Evolutionary conservation across 306 rosid species (phyloP).

Genomic region (Cucurbita argyrosperma): DNA sequence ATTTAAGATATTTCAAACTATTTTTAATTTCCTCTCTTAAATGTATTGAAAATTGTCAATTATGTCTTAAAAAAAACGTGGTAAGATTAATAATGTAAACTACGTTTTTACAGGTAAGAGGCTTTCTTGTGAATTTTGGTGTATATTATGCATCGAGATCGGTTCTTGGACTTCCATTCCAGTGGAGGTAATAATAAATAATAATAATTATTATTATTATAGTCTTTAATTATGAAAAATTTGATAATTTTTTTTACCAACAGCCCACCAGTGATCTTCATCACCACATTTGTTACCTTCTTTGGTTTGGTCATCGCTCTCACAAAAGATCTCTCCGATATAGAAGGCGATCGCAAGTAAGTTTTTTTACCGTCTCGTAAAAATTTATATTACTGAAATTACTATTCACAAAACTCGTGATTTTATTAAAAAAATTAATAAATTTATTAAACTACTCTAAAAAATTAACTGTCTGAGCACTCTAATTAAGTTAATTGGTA

Average conservation of each 20-base stretch:
- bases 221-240: too few species aligned
- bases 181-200: background rate
- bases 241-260: too few species aligned
- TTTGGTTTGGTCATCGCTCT: conserved; percentile 89
- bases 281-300: conserved; percentile 71
- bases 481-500: too few species aligned
- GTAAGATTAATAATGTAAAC: background rate
- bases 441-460: too few species aligned
- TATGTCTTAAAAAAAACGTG: too few species aligned
- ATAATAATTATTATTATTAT: background rate
- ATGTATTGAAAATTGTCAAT: too few species aligned
- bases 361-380: background rate
- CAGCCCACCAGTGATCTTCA: conserved; percentile 78
- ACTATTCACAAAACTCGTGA: too few species aligned
- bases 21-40: too few species aligned
- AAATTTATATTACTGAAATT: too few species aligned
- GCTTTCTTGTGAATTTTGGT: background rate
- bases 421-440: too few species aligned
- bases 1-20: too few species aligned
- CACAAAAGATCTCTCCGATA: conserved; percentile 93
- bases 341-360: conserved; percentile 92
- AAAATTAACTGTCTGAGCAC: too few species aligned
- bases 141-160: background rate
- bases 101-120: background rate
- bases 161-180: conserved; percentile 1